A percentile compares a stretch with the other conserved stretches of the same genome.
Evolutionary conservation across 768 basidiomycete genomes (phyloP).

Genomic region (Lactarius sp.): DNA sequence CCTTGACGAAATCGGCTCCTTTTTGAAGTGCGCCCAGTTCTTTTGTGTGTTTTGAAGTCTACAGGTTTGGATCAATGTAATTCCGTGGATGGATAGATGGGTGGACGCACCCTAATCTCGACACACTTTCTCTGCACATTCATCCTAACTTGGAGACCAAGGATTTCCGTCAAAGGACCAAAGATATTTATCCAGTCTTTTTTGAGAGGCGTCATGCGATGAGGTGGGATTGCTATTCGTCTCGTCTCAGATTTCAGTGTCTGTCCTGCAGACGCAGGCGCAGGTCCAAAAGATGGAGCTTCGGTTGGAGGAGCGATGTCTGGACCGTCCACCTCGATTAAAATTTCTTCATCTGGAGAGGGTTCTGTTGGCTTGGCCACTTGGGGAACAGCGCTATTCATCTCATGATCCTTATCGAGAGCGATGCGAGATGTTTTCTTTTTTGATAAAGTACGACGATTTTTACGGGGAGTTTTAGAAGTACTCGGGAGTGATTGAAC

Average conservation of each 20-base stretch:
- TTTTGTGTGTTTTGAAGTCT: slow-evolving; percentile 95
- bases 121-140: slow-evolving; percentile 86
- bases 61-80: background rate
- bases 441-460: slow-evolving; percentile 44
- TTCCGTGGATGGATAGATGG: background rate
- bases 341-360: slow-evolving; percentile 53
- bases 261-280: slow-evolving; percentile 49
- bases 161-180: slow-evolving; percentile 89
- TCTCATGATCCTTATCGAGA: slow-evolving; percentile 17
- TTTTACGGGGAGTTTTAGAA: slow-evolving; percentile 30
- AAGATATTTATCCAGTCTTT: slow-evolving; percentile 96
- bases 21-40: slow-evolving; percentile 92
- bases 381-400: background rate
- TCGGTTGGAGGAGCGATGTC: slow-evolving; percentile 41
- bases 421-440: slow-evolving; percentile 36
- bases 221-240: slow-evolving; percentile 88
- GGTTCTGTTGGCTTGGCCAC: slow-evolving; percentile 12
- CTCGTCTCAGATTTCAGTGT: slow-evolving; percentile 78
- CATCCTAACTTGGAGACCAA: slow-evolving; percentile 96
- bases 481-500: slow-evolving; percentile 34
- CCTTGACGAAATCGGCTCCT: slow-evolving; percentile 95
- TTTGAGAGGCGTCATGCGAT: slow-evolving; percentile 95
- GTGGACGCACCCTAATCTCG: slow-evolving; percentile 76
- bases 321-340: slow-evolving; percentile 52
- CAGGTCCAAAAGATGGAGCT: slow-evolving; percentile 65